phyloP scores from a whole-genome alignment of 768 basidiomycete species.

The Tulasnella sp. region DNA sequence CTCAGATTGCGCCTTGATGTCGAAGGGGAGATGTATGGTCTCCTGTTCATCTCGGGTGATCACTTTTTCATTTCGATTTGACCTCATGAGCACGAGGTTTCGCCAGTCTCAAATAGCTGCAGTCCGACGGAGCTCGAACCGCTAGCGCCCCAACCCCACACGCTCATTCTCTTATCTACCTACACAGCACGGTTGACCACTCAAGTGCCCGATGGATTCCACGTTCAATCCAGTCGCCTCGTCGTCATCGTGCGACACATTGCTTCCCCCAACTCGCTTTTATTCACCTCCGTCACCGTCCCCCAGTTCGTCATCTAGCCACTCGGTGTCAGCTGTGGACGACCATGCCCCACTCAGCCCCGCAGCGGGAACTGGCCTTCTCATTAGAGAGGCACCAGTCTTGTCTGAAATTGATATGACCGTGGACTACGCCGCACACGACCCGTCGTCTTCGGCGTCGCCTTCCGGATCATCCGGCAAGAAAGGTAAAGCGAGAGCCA shows the following conservation, averaged over 20 bases:
- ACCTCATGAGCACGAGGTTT: background rate
- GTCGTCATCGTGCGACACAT: background rate
- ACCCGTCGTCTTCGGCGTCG: too few relatives aligned
- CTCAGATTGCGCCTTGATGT: slow-evolving; percentile 1
- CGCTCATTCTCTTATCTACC: too few relatives aligned
- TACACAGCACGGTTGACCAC: too few relatives aligned
- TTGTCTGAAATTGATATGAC: too few relatives aligned
- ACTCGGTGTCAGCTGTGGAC: background rate
- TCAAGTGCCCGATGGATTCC: background rate
- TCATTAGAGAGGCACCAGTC: too few relatives aligned
- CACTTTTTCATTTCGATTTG: background rate
- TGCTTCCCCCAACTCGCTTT: background rate
- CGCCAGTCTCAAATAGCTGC: background rate
- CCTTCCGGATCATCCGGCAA: background rate
- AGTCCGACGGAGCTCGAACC: too few relatives aligned
- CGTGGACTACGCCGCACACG: too few relatives aligned
- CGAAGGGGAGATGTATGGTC: background rate
- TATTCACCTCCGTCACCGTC: background rate
- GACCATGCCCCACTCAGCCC: too few relatives aligned
- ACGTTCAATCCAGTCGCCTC: background rate
- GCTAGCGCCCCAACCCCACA: too few relatives aligned
- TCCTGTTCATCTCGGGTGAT: background rate
- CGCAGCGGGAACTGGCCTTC: too few relatives aligned
- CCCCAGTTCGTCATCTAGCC: background rate
- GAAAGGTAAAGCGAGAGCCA: slow-evolving; percentile 1